Conservation (phyloP, 2,329 filamentous ascomycete species). For the Pseudogymnoascus sp. region DNA sequence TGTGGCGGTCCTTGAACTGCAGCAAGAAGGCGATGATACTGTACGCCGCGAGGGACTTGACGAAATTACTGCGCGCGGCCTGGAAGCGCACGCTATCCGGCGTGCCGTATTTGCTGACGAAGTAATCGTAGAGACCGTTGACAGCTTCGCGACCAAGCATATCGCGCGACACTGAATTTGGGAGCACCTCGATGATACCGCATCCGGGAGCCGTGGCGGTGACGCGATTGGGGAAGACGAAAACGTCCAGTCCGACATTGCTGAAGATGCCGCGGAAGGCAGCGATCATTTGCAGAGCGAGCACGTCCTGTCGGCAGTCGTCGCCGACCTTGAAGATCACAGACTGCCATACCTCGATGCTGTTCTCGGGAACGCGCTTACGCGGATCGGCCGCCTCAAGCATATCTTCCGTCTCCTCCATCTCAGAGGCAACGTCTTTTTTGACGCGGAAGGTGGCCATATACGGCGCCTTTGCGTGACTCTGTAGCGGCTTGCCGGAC, state of each 20-base stretch:
- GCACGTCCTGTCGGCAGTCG: constrained; percentile 92
- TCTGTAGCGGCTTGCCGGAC: constrained; percentile 93
- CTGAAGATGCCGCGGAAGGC: constrained; percentile 97
- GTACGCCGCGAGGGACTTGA: constrained; percentile 99
- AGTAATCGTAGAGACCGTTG: constrained; percentile 97
- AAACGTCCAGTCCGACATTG: constrained; percentile 88
- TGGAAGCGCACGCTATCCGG: constrained; percentile 94
- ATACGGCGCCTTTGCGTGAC: constrained; percentile 95
- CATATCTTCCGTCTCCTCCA: constrained; percentile 46
- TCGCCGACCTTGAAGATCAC: constrained; percentile 99
- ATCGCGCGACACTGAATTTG: constrained; percentile 95
- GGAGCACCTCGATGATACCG: constrained; percentile 94
- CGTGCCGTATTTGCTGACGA: constrained; percentile 92
- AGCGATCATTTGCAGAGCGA: constrained; percentile 95
- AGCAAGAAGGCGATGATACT: constrained; percentile 92
- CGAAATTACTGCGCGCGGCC: constrained; percentile 90
- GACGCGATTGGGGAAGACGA: constrained; percentile 93
- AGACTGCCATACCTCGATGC: constrained; percentile 95
- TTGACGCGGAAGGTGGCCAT: constrained; percentile 98
- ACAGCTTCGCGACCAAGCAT: constrained; percentile 98
- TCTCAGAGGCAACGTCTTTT: constrained; percentile 55
- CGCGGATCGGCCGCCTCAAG: constrained; percentile 40
- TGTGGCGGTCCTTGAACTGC: constrained; percentile 98
- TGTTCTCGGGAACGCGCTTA: constrained; percentile 40
- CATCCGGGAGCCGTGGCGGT: constrained; percentile 96